phyloP scores from a whole-genome alignment of 768 basidiomycete species.

The Leccinellum luteum region DNA sequence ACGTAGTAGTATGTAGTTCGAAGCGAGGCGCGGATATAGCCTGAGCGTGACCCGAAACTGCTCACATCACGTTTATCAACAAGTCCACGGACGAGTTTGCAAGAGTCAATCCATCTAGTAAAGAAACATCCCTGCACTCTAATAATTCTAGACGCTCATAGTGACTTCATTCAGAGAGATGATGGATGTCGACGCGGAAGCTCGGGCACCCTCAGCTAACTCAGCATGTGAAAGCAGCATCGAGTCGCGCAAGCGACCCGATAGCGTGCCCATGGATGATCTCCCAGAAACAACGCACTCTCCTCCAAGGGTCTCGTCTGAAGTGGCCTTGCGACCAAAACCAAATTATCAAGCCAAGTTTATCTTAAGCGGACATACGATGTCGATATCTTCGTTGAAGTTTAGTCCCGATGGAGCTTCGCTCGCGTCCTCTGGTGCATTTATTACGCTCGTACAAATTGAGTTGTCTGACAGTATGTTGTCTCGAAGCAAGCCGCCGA shows the following conservation, averaged over 20 bases:
- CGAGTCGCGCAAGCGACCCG: slow-evolving; percentile 6
- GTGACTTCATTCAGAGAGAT: neutral
- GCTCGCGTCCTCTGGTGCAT: slow-evolving; percentile 83
- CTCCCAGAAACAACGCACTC: neutral
- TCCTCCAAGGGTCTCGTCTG: neutral
- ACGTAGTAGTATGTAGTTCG: neutral
- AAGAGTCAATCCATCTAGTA: neutral
- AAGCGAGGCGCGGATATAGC: neutral
- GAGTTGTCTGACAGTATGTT: slow-evolving; percentile 20
- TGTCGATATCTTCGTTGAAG: slow-evolving; percentile 79
- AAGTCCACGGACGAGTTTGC: neutral
- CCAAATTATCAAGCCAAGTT: slow-evolving; percentile 60
- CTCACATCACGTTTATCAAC: neutral
- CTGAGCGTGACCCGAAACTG: slow-evolving; percentile 12
- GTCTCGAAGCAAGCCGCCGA: slow-evolving; percentile 69
- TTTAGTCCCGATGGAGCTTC: slow-evolving; percentile 83
- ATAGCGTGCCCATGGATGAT: slow-evolving; percentile 10
- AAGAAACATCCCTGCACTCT: neutral
- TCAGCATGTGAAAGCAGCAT: neutral
- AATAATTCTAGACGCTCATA: neutral
- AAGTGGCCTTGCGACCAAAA: slow-evolving; percentile 8
- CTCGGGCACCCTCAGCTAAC: neutral
- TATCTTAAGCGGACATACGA: slow-evolving; percentile 78
- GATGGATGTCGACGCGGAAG: slow-evolving; percentile 18
- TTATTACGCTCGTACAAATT: slow-evolving; percentile 2